These are phyloP conservation scores for Glonium stellatum DNA, from an alignment of 495 filamentous ascomycete genomes.

Conservation along the genomic window DNA sequence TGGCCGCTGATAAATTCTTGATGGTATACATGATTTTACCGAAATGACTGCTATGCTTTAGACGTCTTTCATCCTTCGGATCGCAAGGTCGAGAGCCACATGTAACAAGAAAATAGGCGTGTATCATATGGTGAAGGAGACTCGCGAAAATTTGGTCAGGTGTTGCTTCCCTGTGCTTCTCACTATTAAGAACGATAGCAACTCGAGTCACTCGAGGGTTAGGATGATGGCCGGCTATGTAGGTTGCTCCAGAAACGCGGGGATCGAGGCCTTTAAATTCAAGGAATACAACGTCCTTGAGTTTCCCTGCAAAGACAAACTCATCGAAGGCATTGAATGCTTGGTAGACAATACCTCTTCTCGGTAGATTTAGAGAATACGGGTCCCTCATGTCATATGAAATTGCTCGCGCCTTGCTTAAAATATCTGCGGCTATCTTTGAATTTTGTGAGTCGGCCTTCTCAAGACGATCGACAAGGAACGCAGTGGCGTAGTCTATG, in stretches of 20 bases:
- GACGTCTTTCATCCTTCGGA: constrained; percentile 8
- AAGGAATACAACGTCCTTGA: constrained; percentile 22
- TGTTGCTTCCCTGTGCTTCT: constrained; percentile 2
- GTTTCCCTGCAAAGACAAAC: constrained; percentile 17
- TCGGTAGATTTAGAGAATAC: background rate
- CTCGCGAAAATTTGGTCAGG: constrained; percentile 13
- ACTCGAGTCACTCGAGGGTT: constrained; percentile 14
- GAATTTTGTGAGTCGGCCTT: constrained; percentile 4
- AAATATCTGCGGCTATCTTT: constrained; percentile 3
- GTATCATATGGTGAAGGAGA: constrained; percentile 32
- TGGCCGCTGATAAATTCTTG: constrained; percentile 14
- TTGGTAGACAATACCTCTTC: constrained; percentile 7
- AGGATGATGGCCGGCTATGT: constrained; percentile 7
- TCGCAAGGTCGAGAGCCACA: constrained; percentile 12
- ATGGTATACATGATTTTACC: constrained; percentile 23
- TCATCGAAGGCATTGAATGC: constrained; percentile 19
- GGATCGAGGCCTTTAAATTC: constrained; percentile 6
- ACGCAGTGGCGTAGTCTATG: constrained; percentile 23
- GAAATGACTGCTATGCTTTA: constrained; percentile 22
- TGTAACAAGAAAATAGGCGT: constrained; percentile 26
- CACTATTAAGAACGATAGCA: constrained; percentile 18
- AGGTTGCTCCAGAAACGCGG: constrained; percentile 20
- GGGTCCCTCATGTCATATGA: background rate
- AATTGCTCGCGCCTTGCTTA: constrained; percentile 5
- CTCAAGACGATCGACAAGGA: constrained; percentile 21